Base-by-base conservation (phyloP, 345 rosid species). In the Theobroma cacao region DNA sequence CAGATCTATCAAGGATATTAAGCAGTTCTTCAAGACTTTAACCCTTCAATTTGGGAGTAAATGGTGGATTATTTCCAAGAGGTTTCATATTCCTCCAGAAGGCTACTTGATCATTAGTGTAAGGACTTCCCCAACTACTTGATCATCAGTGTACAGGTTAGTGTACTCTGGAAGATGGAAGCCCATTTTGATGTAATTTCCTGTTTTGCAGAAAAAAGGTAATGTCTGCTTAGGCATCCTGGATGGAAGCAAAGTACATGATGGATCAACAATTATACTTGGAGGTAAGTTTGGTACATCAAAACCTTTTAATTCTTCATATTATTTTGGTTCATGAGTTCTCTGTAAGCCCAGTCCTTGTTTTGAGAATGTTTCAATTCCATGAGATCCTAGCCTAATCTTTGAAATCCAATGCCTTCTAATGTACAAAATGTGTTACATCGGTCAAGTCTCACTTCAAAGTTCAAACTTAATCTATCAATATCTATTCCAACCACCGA, bases 151-250 rank as follows among this genome's bases (percentile, higher is more conserved):
- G 48, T 18, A 14, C 69, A 26, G 28, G 50, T 41, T 47, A 40
- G 0, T 52, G 11, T 56, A 66, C 71, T 4, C 11, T 28, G 22
- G 40, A n/a, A n/a, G 43, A 22, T 50, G 10, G 36, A 70, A 31
- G 38, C 48, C 28, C 14, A 5, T 75, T 52, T 45, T 59, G 72
- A 79, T 53, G 47, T 6, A 60, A 45, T 64, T 74, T 78, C 33
- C 34, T 77, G 8, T 77, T 71, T 20, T 87, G 87, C 92, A 95
- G 99, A 73, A 84, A 48, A 86, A 91, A 82, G 96, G 99, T 78
- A 92, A 88, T 77, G 86, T 91, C 8, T 95, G 99, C 87, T 86
- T 95, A 78, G 97, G 99, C 50, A 90, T 95, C 80, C 91, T 95
- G 73, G 97, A 95, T 80, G 97, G 97, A 84, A 93, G 94, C 84